These are phyloP conservation scores for Microcos paniculata DNA, from an alignment of 345 rosid genomes.

Conservation along the genomic window DNA sequence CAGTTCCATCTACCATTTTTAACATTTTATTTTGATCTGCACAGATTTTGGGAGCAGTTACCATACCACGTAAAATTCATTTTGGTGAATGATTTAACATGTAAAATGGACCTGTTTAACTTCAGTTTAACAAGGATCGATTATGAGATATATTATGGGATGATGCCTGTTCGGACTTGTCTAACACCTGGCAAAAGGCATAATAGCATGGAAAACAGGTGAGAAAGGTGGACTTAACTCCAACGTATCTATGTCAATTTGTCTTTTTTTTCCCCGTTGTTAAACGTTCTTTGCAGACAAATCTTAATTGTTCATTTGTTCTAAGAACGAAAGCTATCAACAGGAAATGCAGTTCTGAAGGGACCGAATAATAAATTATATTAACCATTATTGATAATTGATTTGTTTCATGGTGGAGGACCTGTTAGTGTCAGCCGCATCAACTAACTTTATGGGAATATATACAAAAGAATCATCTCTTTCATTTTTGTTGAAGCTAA, in stretches of 20 bases:
- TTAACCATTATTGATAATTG: no score
- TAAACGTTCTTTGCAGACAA: no score
- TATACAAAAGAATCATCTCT: slow-evolving; percentile 1
- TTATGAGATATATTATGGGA: neutral
- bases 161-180: neutral
- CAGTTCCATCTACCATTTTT: neutral
- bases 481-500: slow-evolving; percentile 6
- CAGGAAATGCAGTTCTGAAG: neutral
- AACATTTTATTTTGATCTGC: neutral
- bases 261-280: no score
- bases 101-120: neutral
- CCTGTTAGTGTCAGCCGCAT: neutral
- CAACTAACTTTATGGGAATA: neutral
- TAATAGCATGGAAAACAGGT: neutral
- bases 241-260: no score
- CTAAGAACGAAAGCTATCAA: neutral
- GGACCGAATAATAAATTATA: neutral
- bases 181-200: neutral
- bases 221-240: neutral
- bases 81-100: neutral
- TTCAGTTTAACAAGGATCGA: neutral
- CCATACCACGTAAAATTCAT: neutral
- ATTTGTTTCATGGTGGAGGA: neutral
- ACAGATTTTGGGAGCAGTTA: neutral
- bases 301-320: no score